A percentile compares a stretch with the other conserved stretches of the same genome.
phyloP scores from a whole-genome alignment of 331 rosid species.

The Malus hybrid region DNA sequence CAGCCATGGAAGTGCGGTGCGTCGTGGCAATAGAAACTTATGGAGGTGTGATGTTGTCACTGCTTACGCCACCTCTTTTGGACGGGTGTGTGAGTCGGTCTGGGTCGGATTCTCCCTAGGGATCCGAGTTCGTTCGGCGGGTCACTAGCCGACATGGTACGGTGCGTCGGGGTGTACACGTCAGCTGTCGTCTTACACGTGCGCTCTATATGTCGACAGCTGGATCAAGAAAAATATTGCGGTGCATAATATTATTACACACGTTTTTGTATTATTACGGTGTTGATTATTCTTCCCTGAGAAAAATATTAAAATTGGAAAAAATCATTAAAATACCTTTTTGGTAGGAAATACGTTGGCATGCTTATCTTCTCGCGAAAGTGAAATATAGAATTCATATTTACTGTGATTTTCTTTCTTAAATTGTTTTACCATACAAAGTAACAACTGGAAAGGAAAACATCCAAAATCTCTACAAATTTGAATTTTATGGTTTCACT shows the following conservation, averaged over 20 bases:
- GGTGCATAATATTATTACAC: not conserved
- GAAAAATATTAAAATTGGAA: no score
- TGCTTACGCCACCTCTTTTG: conserved; percentile 78
- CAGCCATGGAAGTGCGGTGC: conserved; percentile 14
- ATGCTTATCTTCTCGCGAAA: no score
- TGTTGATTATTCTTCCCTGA: no score
- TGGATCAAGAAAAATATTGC: not conserved
- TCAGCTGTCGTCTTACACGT: conserved; percentile 1
- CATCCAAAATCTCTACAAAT: no score
- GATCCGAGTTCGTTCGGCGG: conserved; percentile 40
- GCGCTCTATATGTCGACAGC: not conserved
- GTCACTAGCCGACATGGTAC: not conserved
- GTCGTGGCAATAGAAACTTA: conserved; percentile 38
- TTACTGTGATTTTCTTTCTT: no score
- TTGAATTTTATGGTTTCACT: no score
- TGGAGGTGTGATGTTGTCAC: conserved; percentile 58
- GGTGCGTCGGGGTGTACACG: conserved; percentile 18
- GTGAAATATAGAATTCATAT: no score
- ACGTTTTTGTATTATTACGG: not conserved
- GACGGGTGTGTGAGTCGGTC: conserved; percentile 37
- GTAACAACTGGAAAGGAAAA: no score
- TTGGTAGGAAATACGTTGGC: no score
- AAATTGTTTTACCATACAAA: no score
- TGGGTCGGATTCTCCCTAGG: conserved; percentile 8
- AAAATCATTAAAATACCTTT: no score